Evolutionary conservation across 495 filamentous ascomycete genomes (phyloP), one percentile per base, ranked within the genome.

Genomic region (Pyrenopolyporus hunteri): DNA sequence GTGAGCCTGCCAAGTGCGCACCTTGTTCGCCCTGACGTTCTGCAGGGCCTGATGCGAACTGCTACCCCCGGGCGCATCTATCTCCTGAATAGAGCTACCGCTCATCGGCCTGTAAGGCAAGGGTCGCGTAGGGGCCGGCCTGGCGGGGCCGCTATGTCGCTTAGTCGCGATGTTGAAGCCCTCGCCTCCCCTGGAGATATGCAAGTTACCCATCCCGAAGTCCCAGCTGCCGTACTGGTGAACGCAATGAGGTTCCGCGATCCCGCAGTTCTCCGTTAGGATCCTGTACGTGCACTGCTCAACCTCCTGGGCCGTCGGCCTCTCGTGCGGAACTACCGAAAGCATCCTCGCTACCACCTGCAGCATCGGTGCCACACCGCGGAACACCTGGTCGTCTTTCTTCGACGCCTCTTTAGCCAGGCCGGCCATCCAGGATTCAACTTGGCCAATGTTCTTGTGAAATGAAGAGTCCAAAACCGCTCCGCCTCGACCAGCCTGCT

Each of bases 361-460:
- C 6, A 84, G 61, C 66, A 82, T 77, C n/a, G 76, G 76, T 1
- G 55, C 64, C 10, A 83, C 58, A 16, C 79, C 80, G n/a, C 70
- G 67, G 51, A 81, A 82, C 7, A 78, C 48, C 6, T 62, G 65
- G 35, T 90, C 87, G 39, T 87, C 73, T 69, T 85, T 86, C 69
- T 89, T 88, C 33, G 80, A 70, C 17, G 87, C 84, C 20, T 91
- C 87, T 43, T 85, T 84, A 36, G 85, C 83, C 0, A 96, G 74
- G 7, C 79, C 72, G 0, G 80, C 79, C 70, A 93, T 89, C 93
- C 93, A 97, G 11, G 79, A 83, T 39, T 87, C 84, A 1, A 96
- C 83, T 67, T 93, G 89, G 10, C 81, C 82, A 0, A 89, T 75
- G 64, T 96, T 94, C 20, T 85, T 85, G 69, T 97, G 93, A 73